These are phyloP conservation scores for Madurella fahalii DNA, from an alignment of 2,329 filamentous ascomycete genomes.

Conservation along the genomic window DNA sequence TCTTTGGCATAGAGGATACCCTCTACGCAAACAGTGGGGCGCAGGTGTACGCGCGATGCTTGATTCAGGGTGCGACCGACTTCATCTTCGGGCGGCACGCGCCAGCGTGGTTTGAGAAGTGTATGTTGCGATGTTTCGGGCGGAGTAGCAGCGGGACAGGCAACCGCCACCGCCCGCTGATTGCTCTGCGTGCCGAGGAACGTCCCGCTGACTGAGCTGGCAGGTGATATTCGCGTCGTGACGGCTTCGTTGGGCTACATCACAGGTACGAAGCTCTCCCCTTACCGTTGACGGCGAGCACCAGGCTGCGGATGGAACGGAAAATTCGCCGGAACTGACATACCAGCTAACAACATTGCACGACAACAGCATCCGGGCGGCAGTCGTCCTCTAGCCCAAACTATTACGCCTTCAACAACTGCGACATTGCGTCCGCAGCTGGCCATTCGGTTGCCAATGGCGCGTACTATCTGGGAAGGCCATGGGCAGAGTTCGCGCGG, in stretches of 20 bases:
- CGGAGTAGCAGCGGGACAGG: neutral
- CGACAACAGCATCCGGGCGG: slow-evolving; percentile 38
- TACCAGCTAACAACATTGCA: too few relatives aligned
- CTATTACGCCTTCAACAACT: slow-evolving; percentile 46
- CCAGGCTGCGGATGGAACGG: neutral
- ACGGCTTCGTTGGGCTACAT: slow-evolving; percentile 9
- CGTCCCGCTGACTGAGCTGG: neutral
- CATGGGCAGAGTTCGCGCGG: slow-evolving; percentile 44
- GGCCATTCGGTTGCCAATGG: slow-evolving; percentile 37
- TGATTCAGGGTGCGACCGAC: slow-evolving; percentile 47
- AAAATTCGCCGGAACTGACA: too few relatives aligned
- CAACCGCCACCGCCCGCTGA: neutral
- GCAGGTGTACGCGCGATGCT: slow-evolving; percentile 43
- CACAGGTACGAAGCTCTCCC: neutral
- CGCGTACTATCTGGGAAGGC: slow-evolving; percentile 45
- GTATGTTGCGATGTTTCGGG: neutral
- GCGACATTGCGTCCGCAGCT: slow-evolving; percentile 37
- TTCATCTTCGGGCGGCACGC: slow-evolving; percentile 46
- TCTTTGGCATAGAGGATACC: slow-evolving; percentile 46
- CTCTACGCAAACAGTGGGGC: slow-evolving; percentile 43
- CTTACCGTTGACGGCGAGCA: neutral
- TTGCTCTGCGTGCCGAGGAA: neutral
- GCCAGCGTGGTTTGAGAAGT: slow-evolving; percentile 41
- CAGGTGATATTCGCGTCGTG: slow-evolving; percentile 12
- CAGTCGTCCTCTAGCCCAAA: slow-evolving; percentile 33